These are phyloP conservation scores for Breynia disticha DNA, from an alignment of 441 rosid species.

Conservation along the genomic window DNA sequence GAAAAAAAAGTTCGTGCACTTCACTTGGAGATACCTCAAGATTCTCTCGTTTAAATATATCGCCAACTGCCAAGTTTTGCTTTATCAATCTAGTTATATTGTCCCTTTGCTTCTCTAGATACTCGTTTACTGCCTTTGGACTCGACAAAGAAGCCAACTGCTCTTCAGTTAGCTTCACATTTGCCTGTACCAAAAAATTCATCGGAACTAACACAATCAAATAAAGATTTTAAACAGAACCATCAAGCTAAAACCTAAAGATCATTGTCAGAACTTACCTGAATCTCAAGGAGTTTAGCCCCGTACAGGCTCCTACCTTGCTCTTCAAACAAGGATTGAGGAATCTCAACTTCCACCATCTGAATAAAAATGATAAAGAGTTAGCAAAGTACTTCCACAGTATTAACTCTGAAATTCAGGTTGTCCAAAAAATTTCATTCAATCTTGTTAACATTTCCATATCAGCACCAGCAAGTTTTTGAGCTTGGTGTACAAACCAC, in stretches of 20 bases:
- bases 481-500: too few species aligned
- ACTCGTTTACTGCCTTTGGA: constrained; percentile 75
- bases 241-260: background rate
- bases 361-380: constrained; percentile 15
- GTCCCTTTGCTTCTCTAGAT: constrained; percentile 60
- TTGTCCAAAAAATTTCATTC: too few species aligned
- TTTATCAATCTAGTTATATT: constrained; percentile 58
- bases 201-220: constrained; percentile 7
- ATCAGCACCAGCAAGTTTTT: too few species aligned
- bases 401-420: too few species aligned
- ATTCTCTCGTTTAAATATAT: constrained; percentile 81
- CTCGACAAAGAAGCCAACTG: constrained; percentile 79
- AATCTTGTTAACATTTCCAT: too few species aligned
- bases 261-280: constrained; percentile 31
- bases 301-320: constrained; percentile 95
- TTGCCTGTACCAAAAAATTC: constrained; percentile 41
- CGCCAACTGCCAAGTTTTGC: constrained; percentile 88
- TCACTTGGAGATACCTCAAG: constrained; percentile 40
- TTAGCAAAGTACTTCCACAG: background rate
- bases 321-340: constrained; percentile 84
- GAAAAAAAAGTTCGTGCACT: background rate
- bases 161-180: constrained; percentile 63
- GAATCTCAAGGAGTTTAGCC: constrained; percentile 70
- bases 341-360: constrained; percentile 91
- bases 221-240: background rate